Evolutionary conservation across 2,329 filamentous ascomycete species (phyloP).

Genomic region (Aspergillus eucalypticola): DNA sequence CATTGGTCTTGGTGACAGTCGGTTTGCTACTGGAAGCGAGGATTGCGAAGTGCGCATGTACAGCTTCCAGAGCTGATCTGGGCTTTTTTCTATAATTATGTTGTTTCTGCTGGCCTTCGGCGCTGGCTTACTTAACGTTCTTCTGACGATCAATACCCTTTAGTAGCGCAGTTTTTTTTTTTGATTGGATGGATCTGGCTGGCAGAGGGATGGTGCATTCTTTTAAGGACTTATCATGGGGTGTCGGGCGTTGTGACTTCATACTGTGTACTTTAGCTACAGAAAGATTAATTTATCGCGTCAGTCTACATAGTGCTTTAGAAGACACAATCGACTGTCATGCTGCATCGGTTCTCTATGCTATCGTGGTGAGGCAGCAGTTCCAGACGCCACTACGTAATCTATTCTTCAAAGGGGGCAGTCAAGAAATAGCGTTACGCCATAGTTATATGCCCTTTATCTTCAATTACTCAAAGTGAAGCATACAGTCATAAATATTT

Average conservation of each 20-base stretch:
- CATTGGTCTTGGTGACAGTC: slow-evolving; percentile 83
- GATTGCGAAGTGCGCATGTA: slow-evolving; percentile 89
- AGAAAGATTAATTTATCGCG: not conserved
- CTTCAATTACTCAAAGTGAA: too few species aligned
- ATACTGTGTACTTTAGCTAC: not conserved
- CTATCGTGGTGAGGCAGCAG: too few species aligned
- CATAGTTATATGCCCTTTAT: too few species aligned
- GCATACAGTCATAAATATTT: too few species aligned
- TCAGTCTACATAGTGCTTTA: not conserved
- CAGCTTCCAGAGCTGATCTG: slow-evolving; percentile 58
- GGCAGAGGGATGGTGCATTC: not conserved
- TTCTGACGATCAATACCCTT: slow-evolving; percentile 5
- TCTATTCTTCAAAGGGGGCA: too few species aligned
- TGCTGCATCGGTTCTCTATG: too few species aligned
- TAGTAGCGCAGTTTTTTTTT: not conserved
- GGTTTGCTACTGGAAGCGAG: slow-evolving; percentile 88
- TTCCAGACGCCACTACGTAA: too few species aligned
- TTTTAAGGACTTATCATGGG: not conserved
- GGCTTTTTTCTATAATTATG: not conserved
- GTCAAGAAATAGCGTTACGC: too few species aligned
- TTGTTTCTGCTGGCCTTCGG: slow-evolving; percentile 2
- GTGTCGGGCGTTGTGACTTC: not conserved
- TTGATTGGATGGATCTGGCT: not conserved
- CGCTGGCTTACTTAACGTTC: not conserved
- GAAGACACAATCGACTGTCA: not conserved